Evolutionary conservation across 2,329 filamentous ascomycete genomes (phyloP).

Genomic region (Chaetomiaceae sp.): DNA sequence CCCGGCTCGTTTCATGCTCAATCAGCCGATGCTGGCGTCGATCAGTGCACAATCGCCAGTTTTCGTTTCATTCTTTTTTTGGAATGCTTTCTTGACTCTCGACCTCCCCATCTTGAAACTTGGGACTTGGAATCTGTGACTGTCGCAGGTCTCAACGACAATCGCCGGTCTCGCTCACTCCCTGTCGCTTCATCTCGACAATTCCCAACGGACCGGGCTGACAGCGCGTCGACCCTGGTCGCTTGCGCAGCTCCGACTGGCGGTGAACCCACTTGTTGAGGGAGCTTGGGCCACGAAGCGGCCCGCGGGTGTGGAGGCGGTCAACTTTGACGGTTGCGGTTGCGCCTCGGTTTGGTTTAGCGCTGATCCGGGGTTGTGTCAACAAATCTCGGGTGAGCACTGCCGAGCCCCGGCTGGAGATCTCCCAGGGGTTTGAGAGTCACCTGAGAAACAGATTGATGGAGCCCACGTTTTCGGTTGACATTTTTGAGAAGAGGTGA

Average conservation of each 20-base stretch:
- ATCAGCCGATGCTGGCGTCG: slow-evolving; percentile 8
- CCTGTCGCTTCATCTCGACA: slow-evolving; percentile 6
- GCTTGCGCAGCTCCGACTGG: slow-evolving; percentile 12
- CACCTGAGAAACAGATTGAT: not conserved
- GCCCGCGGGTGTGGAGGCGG: slow-evolving; percentile 22
- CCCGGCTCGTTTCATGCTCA: not conserved
- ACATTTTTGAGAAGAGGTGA: too few relatives aligned
- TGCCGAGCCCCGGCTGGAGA: not conserved
- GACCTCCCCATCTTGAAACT: not conserved
- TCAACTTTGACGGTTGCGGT: slow-evolving; percentile 15
- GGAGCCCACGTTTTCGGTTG: not conserved
- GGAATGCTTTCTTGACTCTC: too few relatives aligned
- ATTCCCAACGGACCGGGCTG: slow-evolving; percentile 17
- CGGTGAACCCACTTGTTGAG: slow-evolving; percentile 24
- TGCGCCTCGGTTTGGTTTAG: slow-evolving; percentile 17
- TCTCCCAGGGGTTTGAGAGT: not conserved
- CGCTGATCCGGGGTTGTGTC: slow-evolving; percentile 12
- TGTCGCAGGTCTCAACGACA: not conserved
- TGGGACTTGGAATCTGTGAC: not conserved
- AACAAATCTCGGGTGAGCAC: slow-evolving; percentile 20
- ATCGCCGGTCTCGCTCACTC: slow-evolving; percentile 2
- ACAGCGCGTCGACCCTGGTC: slow-evolving; percentile 5
- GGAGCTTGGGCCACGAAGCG: slow-evolving; percentile 25
- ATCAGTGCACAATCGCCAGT: not conserved
- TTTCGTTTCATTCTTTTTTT: not conserved